phyloP scores from a whole-genome alignment of 768 basidiomycete genomes.

The Tubosaeta sp. region DNA sequence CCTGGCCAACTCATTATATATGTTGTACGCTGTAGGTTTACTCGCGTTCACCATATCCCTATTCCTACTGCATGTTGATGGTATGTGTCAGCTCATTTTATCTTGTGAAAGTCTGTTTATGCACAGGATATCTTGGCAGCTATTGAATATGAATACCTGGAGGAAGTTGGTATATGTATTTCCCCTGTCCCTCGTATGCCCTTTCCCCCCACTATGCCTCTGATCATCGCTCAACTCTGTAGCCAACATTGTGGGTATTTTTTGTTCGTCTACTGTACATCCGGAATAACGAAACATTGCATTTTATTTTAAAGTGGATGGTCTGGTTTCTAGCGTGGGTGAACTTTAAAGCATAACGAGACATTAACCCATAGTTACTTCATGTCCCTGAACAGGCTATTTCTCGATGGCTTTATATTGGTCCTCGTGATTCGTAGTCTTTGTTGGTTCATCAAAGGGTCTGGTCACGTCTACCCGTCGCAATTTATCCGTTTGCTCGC shows the following conservation, averaged over 20 bases:
- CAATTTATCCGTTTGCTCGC: slow-evolving; percentile 1
- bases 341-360: not conserved
- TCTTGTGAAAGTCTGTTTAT: too few relatives aligned
- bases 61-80: not conserved
- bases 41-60: not conserved
- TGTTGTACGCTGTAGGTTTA: slow-evolving; percentile 1
- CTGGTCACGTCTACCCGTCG: not conserved
- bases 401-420: slow-evolving; percentile 13
- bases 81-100: not conserved
- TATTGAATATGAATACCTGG: not conserved
- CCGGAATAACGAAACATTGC: too few relatives aligned
- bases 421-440: slow-evolving; percentile 4
- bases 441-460: not conserved
- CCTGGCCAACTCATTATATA: slow-evolving; percentile 1
- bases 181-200: not conserved
- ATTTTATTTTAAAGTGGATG: slow-evolving; percentile 13
- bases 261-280: too few relatives aligned
- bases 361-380: not conserved
- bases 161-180: slow-evolving; percentile 12
- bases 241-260: slow-evolving; percentile 9
- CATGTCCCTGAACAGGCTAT: not conserved
- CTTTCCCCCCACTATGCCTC: not conserved
- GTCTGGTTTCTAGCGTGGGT: not conserved
- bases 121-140: not conserved
- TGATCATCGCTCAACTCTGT: not conserved